Percentiles rank a stretch among this genome's conserved stretches.
Evolutionary conservation across 495 filamentous ascomycete genomes (phyloP).

Genomic region (Daldinia concentrica): DNA sequence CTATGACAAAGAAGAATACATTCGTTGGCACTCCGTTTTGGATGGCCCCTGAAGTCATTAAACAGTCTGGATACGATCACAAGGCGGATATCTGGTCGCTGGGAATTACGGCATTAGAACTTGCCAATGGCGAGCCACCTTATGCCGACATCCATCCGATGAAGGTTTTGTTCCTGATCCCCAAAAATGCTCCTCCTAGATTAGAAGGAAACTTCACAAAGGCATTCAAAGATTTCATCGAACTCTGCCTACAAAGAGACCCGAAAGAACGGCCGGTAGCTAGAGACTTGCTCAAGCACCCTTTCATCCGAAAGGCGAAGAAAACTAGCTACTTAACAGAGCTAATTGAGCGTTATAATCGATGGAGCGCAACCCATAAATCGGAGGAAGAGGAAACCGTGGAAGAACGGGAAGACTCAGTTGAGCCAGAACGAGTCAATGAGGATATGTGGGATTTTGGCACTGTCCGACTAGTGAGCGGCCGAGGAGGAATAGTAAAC

Average conservation of each 20-base stretch:
- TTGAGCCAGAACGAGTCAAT: conserved; percentile 56
- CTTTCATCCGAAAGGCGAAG: conserved; percentile 88
- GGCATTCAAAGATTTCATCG: conserved; percentile 94
- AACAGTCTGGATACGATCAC: conserved; percentile 96
- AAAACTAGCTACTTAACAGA: conserved; percentile 91
- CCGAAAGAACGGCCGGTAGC: conserved; percentile 88
- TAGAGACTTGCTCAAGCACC: conserved; percentile 86
- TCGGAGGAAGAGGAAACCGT: conserved; percentile 70
- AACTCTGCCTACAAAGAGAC: conserved; percentile 85
- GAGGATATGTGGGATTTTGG: conserved; percentile 97
- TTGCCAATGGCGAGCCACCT: conserved; percentile 92
- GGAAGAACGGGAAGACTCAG: conserved; percentile 54
- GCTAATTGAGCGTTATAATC: conserved; percentile 86
- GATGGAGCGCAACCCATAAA: conserved; percentile 79
- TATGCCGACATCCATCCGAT: conserved; percentile 98
- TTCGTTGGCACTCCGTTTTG: conserved; percentile 99
- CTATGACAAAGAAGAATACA: conserved; percentile 99
- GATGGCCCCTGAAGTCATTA: conserved; percentile 99
- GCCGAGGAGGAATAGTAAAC: conserved; percentile 59
- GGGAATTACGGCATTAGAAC: conserved; percentile 95
- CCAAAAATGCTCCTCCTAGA: conserved; percentile 87
- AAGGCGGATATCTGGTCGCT: conserved; percentile 99
- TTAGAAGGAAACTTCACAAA: conserved; percentile 88
- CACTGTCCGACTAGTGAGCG: conserved; percentile 78
- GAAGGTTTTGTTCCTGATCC: conserved; percentile 97